Base-by-base conservation (phyloP, 345 rosid species). In the Schrenkiella parvula region DNA sequence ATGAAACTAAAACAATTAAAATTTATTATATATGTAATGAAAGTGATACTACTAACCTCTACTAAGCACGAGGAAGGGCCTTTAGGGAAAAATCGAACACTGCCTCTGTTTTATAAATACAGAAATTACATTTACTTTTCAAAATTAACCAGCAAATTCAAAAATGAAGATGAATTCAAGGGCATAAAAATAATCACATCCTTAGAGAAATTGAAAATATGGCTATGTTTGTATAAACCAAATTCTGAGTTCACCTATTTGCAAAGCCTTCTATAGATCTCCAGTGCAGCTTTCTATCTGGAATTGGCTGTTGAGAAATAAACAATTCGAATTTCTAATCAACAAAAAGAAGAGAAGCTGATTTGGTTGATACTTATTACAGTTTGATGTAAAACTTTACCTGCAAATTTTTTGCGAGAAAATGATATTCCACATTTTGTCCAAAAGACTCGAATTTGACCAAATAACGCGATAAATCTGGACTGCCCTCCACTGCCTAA, bases 221-320 rank as follows among this genome's bases (percentile, higher is more conserved):
- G 14, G 25, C 35, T 58, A 25, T 46, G 28, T 46, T 57, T 44
- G 4, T 18, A 2, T 12, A 28, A 51, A 61, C 53, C 25, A 50
- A 38, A 8, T 17, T 1, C n/a, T 14, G 8, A 59, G 4, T 52
- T 26, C 78, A 87, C 95, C 86, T 86, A 82, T 91, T 91, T 32
- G 85, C 84, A 78, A 91, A 89, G 58, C 97, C 93, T 80, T 91
- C 97, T 15, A 91, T 72, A 23, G 97, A 91, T 81, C 91, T 89
- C 97, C 97, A 91, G 61, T 91, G 95, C 60, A 91, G 82, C 78
- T 89, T 91, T 55, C 88, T 87, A 78, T 89, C 85, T 5, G 89
- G 96, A 26, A 76, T 89, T 61, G 96, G 98, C 96, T 92, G 83
- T 80, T 68, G 34, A 66, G 26, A 32, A 1, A 23, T 23, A 23